Evolutionary conservation across 23 red algal genomes (phyloP), one percentile per base, ranked within the genome.

Genomic region (Pyropia haitanensis): DNA sequence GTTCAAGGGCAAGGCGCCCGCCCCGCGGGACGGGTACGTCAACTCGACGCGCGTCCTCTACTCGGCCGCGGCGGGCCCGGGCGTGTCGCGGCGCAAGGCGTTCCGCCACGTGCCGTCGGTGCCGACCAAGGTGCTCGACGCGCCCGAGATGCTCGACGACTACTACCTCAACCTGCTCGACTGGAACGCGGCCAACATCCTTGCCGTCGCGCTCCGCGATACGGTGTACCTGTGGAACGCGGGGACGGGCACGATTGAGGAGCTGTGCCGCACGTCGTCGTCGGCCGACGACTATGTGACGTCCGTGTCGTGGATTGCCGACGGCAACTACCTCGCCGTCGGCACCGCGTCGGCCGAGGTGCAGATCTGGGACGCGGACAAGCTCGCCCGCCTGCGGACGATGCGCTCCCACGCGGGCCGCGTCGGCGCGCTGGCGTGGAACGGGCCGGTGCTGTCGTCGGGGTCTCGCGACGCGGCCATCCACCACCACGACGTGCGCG

Each of bases 221-320:
- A 77, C 73, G 76, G 90, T 95, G 18, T 95, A 95, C 60, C 64
- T 95, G 29, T 95, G 90, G 91, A 87, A 98, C 59, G 94, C 94
- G 3, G 60, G 61, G 30, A 78, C 80, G 20, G 94, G 94, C 17
- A 77, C 65, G 19, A 98, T 98, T 73, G 77, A 90, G 20, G 71
- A 90, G 64, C 78, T 98, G 53, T 85, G 72, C 51, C 72, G 87
- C 22, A 64, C 76, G 33, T 29, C 30, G 16, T 54, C 25, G 9
- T 4, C 24, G 4, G 15, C 49, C 12, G 85, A 91, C 50, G 85
- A 98, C 70, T 87, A 78, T 67, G 82, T 98, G 12, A 84, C 75
- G 16, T 98, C 94, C 2, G 85, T 98, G 3, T 76, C 78, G 14
- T 98, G 94, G 94, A 71, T 98, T 39, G 65, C 78, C 16, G 94